Evolutionary conservation across 352 stramenopile genomes (phyloP), one percentile per base, ranked within the genome.

Genomic region (Phytopythium litorale): DNA sequence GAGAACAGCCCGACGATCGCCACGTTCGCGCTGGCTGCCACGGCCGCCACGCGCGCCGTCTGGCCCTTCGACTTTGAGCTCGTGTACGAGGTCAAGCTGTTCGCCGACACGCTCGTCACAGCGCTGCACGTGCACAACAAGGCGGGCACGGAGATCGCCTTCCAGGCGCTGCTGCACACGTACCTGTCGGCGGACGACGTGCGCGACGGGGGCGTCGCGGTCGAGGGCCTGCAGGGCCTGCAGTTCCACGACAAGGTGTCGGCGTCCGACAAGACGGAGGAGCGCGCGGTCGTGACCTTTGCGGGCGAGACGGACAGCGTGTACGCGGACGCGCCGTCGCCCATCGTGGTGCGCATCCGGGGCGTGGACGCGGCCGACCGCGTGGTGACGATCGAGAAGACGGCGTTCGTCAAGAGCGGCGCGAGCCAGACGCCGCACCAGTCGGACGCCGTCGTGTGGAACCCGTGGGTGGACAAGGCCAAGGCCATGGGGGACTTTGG

Each of bases 131-230:
- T 99, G 38, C 72, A 89, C 48, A 99, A 99, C 85, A 96, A 78
- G 43, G 92, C 83, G 45, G 64, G 75, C 12, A 43, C 30, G 6
- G 79, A 89, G 58, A 98, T 98, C 56, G 62, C 81, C 56, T 98
- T 98, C 75, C 94, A 99, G 67, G 85, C 91, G 45, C 71, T 99
- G 28, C 72, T 98, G 37, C 97, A 99, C 77, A 98, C 93, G 38
- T 99, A 99, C 71, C 87, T 97, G 59, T 70, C 76, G 16, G 84
- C 97, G 5, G 76, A 96, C 42, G 81, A 94, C 42, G 73, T 97
- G 21, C 79, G 85, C 62, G 50, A 80, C 46, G 72, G 62, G 32
- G 73, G 75, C 48, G 78, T 78, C 40, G 52, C 68, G 43, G 88
- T 99, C 4, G 78, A 87, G 28, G 93, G 96, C 3, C 84, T 99